Conservation (phyloP, 768 basidiomycete species). For the Hygrophoropsis aurantiaca region DNA sequence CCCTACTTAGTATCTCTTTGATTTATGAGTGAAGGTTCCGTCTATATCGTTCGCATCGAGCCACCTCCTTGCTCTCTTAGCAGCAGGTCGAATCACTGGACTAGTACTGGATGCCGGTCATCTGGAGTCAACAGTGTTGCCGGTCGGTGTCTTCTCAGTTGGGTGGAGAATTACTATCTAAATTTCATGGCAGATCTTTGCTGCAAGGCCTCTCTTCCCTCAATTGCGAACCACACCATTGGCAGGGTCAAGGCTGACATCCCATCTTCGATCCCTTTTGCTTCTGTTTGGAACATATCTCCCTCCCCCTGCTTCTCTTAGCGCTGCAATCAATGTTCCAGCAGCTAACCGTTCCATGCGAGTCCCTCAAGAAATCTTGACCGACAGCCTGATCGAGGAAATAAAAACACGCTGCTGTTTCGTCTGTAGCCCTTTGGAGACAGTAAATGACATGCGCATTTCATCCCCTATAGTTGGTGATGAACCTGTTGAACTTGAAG, state of each 20-base stretch:
- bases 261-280: conserved; percentile 78
- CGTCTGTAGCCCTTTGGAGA: conserved; percentile 64
- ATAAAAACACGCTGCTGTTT: conserved; percentile 90
- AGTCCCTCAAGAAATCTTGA: conserved; percentile 78
- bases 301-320: conserved; percentile 76
- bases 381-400: conserved; percentile 81
- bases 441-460: conserved; percentile 31
- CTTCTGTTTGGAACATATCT: conserved; percentile 81
- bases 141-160: conserved; percentile 50
- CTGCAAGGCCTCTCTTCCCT: conserved; percentile 83
- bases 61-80: conserved; percentile 80
- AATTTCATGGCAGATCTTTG: conserved; percentile 67
- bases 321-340: conserved; percentile 61
- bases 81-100: conserved; percentile 87
- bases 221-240: conserved; percentile 82
- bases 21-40: conserved; percentile 61
- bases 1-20: not conserved
- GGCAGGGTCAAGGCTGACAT: conserved; percentile 79
- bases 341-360: conserved; percentile 59
- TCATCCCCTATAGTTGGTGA: conserved; percentile 36
- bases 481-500: conserved; percentile 39
- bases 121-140: conserved; percentile 84
- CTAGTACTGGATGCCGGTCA: conserved; percentile 93
- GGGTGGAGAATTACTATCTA: not conserved
- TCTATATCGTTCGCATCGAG: conserved; percentile 92